Base-by-base conservation (phyloP, 2,329 filamentous ascomycete species). In the Pestalotiopsis sp. region DNA sequence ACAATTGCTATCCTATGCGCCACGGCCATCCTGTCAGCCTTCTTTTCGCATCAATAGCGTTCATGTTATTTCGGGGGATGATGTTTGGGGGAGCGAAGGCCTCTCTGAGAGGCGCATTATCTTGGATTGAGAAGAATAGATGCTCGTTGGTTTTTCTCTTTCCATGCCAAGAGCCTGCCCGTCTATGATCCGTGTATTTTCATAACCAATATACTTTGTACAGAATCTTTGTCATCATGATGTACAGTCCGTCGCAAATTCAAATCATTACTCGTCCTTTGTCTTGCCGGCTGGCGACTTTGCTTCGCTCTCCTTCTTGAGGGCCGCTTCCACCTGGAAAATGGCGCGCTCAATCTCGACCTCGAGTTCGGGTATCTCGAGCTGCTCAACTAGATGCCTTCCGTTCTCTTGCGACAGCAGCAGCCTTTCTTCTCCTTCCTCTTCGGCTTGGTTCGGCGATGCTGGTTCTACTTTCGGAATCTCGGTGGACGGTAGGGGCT, bases 261-360 rank as follows among this genome's bases (percentile, higher is more conserved):
- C 68, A 38, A 25, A 71, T 62, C 69, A 61, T 66, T 41, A 62
- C 60, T 25, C 62, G 66, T 72, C 70, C 65, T 74, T 73, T 64
- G 74, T 72, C 39, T 62, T 52, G 39, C 69, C 63, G 59, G 61
- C 23, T 57, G 74, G 72, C 56, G n/a, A 23, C 59, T 74, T 73
- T 61, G 74, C 72, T 45, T 73, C 71, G 49, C 70, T 69, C 66
- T 79, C 75, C 70, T 83, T 81, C 65, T 78, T 75, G 66, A 87
- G 80, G 17, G 82, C 81, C 58, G 79, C 82, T 73, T 90, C 86
- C 2, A 95, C 90, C 79, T 95, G 93, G 84, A 90, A 90, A 69
- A 94, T 89, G 4, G 93, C 93, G 58, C 93, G 84, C 75, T 95
- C 92, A 0, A 94, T 84, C 77, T 95, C 93, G 17, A 91, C 82